Conservation (phyloP, 495 filamentous ascomycete species). For the Pyrenula massariospora region DNA sequence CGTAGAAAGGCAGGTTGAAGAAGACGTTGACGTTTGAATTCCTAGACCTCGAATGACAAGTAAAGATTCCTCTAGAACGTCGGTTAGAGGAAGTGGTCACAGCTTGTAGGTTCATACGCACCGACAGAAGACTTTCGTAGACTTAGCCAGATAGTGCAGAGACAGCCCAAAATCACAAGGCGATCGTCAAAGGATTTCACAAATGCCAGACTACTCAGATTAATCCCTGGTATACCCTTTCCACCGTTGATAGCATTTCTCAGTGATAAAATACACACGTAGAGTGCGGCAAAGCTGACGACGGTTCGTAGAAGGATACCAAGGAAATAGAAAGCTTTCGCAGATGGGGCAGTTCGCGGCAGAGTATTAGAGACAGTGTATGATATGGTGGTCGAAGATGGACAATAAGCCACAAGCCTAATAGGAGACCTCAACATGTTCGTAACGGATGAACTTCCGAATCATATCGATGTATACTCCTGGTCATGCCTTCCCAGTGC, state of each 20-base stretch:
- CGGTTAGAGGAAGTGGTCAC: slow-evolving; percentile 5
- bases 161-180: slow-evolving; percentile 7
- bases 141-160: background rate
- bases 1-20: slow-evolving; percentile 48
- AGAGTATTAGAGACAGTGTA: slow-evolving; percentile 73
- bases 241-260: slow-evolving; percentile 14
- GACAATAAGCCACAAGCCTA: slow-evolving; percentile 18
- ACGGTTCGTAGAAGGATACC: slow-evolving; percentile 37
- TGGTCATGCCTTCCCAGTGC: too few species aligned
- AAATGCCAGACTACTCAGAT: slow-evolving; percentile 22
- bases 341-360: slow-evolving; percentile 39
- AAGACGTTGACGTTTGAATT: slow-evolving; percentile 73
- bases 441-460: background rate
- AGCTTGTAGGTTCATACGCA: background rate
- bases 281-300: slow-evolving; percentile 25
- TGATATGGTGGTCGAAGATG: slow-evolving; percentile 75
- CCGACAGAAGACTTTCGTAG: background rate
- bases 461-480: too few species aligned
- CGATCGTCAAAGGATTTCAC: slow-evolving; percentile 17
- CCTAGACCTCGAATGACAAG: slow-evolving; percentile 82
- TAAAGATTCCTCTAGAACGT: slow-evolving; percentile 60
- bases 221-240: slow-evolving; percentile 9
- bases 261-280: slow-evolving; percentile 27
- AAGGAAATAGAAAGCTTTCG: slow-evolving; percentile 38
- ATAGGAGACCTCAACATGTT: background rate